phyloP scores from a whole-genome alignment of 129 eudicot species.

The Ambrosia artemisiifolia region DNA sequence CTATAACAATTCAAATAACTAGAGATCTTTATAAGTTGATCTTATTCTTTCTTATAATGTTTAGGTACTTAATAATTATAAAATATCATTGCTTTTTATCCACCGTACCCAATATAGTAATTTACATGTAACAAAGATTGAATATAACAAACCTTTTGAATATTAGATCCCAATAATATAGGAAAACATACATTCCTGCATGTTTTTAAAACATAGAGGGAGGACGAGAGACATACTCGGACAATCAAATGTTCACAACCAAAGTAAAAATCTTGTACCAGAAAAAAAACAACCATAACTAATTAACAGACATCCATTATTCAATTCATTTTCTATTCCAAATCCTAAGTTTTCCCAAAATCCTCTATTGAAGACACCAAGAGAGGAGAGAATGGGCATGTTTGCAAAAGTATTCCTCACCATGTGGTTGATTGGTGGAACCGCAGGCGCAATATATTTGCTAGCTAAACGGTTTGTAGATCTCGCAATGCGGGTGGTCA shows the following conservation, averaged over 20 bases:
- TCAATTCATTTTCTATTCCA: constrained; percentile 16
- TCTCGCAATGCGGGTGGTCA: constrained; percentile 29
- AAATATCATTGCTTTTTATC: too few species aligned
- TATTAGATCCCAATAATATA: constrained; percentile 13
- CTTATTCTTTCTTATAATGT: too few species aligned
- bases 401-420: constrained; percentile 30
- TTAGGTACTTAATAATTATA: too few species aligned
- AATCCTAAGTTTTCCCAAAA: constrained; percentile 12
- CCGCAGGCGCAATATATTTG: constrained; percentile 35
- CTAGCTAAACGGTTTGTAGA: constrained; percentile 26
- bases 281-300: constrained; percentile 25
- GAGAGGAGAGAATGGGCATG: constrained; percentile 23
- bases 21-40: too few species aligned
- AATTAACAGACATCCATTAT: constrained; percentile 17
- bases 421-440: constrained; percentile 37
- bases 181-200: constrained; percentile 12
- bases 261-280: neutral
- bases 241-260: neutral
- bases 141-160: neutral
- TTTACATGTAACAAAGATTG: too few species aligned
- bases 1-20: too few species aligned
- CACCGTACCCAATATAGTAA: too few species aligned
- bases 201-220: constrained; percentile 6
- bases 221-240: constrained; percentile 30
- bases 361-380: neutral